A percentile compares a stretch with the other conserved stretches of the same genome.
phyloP scores from a whole-genome alignment of 805 yeast species.

The Sugiyamaella americana region DNA sequence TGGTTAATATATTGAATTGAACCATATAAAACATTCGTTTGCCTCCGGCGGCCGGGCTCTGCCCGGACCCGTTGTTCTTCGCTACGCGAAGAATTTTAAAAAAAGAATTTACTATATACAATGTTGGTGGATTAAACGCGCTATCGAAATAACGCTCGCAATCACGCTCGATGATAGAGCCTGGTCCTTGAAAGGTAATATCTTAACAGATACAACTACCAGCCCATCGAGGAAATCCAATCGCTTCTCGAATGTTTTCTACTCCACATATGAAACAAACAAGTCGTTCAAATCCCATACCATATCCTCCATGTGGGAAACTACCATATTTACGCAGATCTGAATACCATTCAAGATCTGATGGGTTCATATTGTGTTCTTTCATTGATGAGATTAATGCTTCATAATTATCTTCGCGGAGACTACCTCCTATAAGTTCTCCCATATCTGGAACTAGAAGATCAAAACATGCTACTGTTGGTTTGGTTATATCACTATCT shows the following conservation, averaged over 20 bases:
- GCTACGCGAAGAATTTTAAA: too few relatives aligned
- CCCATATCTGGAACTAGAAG: conserved; percentile 86
- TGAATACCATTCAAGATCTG: conserved; percentile 70
- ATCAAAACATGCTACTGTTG: conserved; percentile 86
- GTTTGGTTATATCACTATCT: conserved; percentile 20
- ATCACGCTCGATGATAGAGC: too few relatives aligned
- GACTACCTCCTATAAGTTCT: conserved; percentile 89
- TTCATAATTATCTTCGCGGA: conserved; percentile 68
- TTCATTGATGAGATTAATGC: conserved; percentile 45
- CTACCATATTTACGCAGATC: conserved; percentile 69
- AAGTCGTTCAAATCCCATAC: conserved; percentile 87
- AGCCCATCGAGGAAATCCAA: conserved; percentile 78
- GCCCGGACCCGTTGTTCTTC: too few relatives aligned
- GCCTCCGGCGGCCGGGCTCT: too few relatives aligned
- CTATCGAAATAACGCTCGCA: too few relatives aligned
- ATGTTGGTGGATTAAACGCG: too few relatives aligned
- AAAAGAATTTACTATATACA: too few relatives aligned
- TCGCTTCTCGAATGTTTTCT: conserved; percentile 78
- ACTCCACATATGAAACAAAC: conserved; percentile 65
- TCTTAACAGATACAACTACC: conserved; percentile 42
- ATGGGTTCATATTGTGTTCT: conserved; percentile 47
- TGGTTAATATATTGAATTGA: too few relatives aligned
- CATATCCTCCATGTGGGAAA: conserved; percentile 95
- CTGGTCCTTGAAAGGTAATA: conserved; percentile 1
- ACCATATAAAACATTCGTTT: too few relatives aligned